Percentiles rank a stretch among this genome's conserved stretches.
phyloP scores from a whole-genome alignment of 345 rosid species.

The Hibiscus trionum region DNA sequence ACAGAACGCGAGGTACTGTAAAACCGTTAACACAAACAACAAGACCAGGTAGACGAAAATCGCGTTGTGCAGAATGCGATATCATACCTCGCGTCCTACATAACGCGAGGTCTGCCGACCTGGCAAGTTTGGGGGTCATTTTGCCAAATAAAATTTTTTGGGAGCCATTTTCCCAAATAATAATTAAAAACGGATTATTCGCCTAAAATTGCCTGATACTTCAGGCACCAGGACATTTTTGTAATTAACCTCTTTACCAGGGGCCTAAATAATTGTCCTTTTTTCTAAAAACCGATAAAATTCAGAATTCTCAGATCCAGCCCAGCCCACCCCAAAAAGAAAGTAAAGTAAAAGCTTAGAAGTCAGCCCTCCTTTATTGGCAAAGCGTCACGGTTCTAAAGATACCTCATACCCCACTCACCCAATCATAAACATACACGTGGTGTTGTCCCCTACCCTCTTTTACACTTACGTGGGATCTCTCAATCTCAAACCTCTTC shows the following conservation, averaged over 20 bases:
- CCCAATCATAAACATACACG: slow-evolving; percentile 21
- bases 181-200: too few species aligned
- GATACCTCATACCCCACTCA: background rate
- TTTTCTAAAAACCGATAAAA: background rate
- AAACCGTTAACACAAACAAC: too few species aligned
- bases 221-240: background rate
- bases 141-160: too few species aligned
- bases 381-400: slow-evolving; percentile 8
- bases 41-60: too few species aligned
- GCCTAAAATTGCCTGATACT: background rate
- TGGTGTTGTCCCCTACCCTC: background rate
- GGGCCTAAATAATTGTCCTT: background rate
- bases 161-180: too few species aligned
- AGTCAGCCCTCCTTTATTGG: background rate
- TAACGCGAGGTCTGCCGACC: too few species aligned
- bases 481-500: slow-evolving; percentile 6
- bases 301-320: background rate
- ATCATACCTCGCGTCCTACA: too few species aligned
- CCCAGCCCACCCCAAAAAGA: background rate
- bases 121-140: too few species aligned
- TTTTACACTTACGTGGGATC: slow-evolving; percentile 20
- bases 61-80: too few species aligned
- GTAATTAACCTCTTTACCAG: background rate
- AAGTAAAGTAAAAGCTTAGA: background rate
- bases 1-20: too few species aligned